These are phyloP conservation scores for Colletotrichum liaoningense DNA, from an alignment of 2,329 filamentous ascomycete species.

Conservation along the genomic window DNA sequence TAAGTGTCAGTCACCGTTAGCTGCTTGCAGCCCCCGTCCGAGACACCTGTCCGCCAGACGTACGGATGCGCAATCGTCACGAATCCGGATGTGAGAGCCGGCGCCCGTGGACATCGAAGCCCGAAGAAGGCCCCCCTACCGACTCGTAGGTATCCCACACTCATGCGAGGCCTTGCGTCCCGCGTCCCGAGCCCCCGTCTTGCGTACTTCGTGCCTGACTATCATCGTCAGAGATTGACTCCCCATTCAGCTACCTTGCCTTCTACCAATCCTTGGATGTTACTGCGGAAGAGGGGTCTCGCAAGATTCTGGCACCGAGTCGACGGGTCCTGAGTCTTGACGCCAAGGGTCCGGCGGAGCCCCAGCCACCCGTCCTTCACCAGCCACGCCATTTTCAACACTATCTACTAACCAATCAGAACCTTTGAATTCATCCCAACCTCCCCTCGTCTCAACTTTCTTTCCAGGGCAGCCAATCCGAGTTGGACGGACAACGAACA, in stretches of 20 bases:
- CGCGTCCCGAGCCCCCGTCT: not conserved
- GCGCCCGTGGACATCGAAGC: not conserved
- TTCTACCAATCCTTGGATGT: not conserved
- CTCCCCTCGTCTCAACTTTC: slow-evolving; percentile 20
- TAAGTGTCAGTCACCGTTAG: slow-evolving; percentile 2
- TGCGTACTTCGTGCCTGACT: not conserved
- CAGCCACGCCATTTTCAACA: slow-evolving; percentile 33
- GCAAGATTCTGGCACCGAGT: not conserved
- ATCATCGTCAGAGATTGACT: not conserved
- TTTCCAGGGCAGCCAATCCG: slow-evolving; percentile 6
- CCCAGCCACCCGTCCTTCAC: slow-evolving; percentile 35
- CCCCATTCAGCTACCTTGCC: not conserved
- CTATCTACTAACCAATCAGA: slow-evolving; percentile 16
- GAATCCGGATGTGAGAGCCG: not conserved
- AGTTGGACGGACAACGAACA: slow-evolving; percentile 30
- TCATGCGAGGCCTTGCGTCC: slow-evolving; percentile 3
- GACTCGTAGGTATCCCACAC: not conserved
- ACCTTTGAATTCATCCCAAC: not conserved
- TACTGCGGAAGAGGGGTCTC: not conserved
- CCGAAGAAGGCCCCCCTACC: not conserved
- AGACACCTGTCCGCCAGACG: slow-evolving; percentile 11
- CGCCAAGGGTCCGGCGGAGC: not conserved
- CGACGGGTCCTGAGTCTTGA: slow-evolving; percentile 2
- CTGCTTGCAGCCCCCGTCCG: not conserved
- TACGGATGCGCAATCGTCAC: slow-evolving; percentile 8